Evolutionary conservation across 1,139 yeast species (phyloP).

Genomic region (Sugiyamaella pinicola): DNA sequence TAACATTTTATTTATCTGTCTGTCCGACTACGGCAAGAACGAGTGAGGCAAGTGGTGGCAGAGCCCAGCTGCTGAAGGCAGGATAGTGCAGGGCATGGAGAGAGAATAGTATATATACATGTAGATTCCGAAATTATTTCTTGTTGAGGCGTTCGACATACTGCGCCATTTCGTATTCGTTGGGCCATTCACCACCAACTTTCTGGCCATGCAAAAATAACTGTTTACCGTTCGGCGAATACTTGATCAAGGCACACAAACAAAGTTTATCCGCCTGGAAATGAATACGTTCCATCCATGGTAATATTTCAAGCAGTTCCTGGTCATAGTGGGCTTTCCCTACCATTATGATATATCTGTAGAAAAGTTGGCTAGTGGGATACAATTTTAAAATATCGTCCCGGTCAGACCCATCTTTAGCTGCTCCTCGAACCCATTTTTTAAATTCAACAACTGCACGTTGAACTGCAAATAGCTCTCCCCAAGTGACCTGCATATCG

Average conservation of each 20-base stretch:
- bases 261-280: slow-evolving; percentile 48
- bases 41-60: no score
- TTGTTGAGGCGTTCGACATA: background rate
- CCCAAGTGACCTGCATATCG: slow-evolving; percentile 47
- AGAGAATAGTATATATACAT: no score
- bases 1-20: no score
- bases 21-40: no score
- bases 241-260: slow-evolving; percentile 39
- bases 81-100: background rate
- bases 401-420: slow-evolving; percentile 36
- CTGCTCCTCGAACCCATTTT: slow-evolving; percentile 41
- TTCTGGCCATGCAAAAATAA: slow-evolving; percentile 36
- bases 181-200: slow-evolving; percentile 39
- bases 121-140: no score
- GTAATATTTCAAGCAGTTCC: slow-evolving; percentile 55
- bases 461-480: slow-evolving; percentile 57
- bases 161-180: slow-evolving; percentile 31
- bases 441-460: slow-evolving; percentile 63
- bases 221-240: slow-evolving; percentile 39
- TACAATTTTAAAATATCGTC: slow-evolving; percentile 42
- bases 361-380: slow-evolving; percentile 56
- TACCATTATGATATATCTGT: slow-evolving; percentile 54
- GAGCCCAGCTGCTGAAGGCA: background rate
- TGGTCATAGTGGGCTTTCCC: slow-evolving; percentile 51
- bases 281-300: slow-evolving; percentile 60